These are phyloP conservation scores for Macrophomina phaseolina DNA, from an alignment of 2,329 filamentous ascomycete species.

Conservation along the genomic window DNA sequence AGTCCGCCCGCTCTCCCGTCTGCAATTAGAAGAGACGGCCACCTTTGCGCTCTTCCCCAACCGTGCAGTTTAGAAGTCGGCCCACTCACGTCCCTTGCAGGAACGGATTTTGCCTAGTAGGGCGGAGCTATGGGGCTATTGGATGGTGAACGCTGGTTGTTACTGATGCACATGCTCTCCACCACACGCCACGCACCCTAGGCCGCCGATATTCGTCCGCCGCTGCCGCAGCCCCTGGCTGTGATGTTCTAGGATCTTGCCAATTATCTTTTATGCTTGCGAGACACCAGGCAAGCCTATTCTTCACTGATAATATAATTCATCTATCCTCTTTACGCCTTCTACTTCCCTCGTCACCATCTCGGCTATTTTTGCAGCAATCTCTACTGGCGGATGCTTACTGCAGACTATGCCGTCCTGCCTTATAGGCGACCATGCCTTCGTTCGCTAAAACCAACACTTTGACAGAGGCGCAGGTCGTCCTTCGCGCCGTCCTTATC, in stretches of 20 bases:
- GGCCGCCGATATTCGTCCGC: neutral
- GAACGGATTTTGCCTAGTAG: neutral
- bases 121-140: neutral
- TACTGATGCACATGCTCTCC: too few species aligned
- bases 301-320: slow-evolving; percentile 3
- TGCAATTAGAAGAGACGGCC: too few species aligned
- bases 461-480: neutral
- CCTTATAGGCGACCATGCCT: neutral
- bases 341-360: too few species aligned
- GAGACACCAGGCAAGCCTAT: neutral
- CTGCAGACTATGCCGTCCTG: neutral
- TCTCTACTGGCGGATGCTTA: too few species aligned
- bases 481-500: slow-evolving; percentile 4
- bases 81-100: neutral
- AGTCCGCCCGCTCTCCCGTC: neutral
- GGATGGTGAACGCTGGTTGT: too few species aligned
- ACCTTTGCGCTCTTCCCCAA: neutral
- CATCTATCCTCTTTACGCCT: too few species aligned
- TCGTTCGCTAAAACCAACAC: neutral
- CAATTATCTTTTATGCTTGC: slow-evolving; percentile 12
- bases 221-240: neutral
- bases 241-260: neutral
- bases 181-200: neutral
- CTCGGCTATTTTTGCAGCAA: neutral
- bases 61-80: neutral